Evolutionary conservation across 2,329 filamentous ascomycete species (phyloP), one percentile per base, ranked within the genome.

Genomic region (Fusarium sp.): DNA sequence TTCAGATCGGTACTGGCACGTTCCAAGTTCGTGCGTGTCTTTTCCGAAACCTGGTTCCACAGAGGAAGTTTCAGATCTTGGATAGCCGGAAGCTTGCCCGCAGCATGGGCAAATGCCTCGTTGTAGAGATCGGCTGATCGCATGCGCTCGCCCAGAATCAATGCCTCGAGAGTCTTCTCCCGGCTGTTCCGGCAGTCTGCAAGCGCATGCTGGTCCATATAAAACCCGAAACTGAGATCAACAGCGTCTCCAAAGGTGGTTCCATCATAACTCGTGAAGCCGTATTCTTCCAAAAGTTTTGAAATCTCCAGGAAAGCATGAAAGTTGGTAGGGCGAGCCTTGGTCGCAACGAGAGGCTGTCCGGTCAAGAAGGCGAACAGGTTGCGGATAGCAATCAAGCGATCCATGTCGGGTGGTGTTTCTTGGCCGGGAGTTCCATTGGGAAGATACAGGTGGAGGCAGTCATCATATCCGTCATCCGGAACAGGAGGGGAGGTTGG

Each of bases 91-190:
- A 96, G 94, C 82, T 96, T 97, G 56, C 96, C 96, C 15, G 94
- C 94, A 1, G 92, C 94, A 81, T 98, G 96, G 10, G 95, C 91
- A 79, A 98, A 98, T 0, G 94, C 94, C 82, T 98, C 95, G 66
- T 94, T 94, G 83, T 97, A 98, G 6, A 99, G 87, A 13, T 91
- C 88, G 77, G 92, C 90, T 54, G 90, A 97, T 66, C 92, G 91
- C 91, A 98, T 93, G 42, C 90, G 90, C 83, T 99, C 96, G 63
- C 94, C 95, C 17, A 99, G 86, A n/a, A 98, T 88, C 52, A 98
- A 88, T 1, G 92, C 93, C 82, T 98, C 94, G 31, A 98, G 87
- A 0, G 94, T 98, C 86, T 96, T 97, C 79, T 98, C 94, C 33
- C 92, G 89, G 80, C 94, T 97, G 68, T 89, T 85, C 62, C 95